Evolutionary conservation across 2,329 filamentous ascomycete genomes (phyloP), one percentile per base, ranked within the genome.

Genomic region (Paramyrothecium sp.): DNA sequence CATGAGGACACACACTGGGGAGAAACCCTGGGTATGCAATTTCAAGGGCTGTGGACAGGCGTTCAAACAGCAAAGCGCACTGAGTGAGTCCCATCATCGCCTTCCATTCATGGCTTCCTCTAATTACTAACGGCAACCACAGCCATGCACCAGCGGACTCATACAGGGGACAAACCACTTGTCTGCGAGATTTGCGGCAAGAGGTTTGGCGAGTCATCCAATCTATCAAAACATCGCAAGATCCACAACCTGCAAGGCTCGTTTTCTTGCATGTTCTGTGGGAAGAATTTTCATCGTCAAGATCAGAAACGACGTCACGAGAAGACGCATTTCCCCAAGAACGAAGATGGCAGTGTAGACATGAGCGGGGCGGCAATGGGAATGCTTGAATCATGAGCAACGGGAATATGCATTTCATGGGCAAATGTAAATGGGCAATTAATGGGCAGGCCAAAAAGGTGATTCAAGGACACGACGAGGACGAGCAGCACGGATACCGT

Each of bases 121-220:
- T 22, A 11, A 38, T 23, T 51, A 33, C 61, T 70, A 44, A 72
- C 58, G 8, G 8, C 7, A 33, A 21, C 17, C 21, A 44, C 51
- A 87, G 84, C 86, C n/a, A 88, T 88, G 78, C 88, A 90, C 63
- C 81, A 82, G 63, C 80, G 86, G 44, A 86, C 82, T 2, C 88
- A 90, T 64, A 88, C 87, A 1, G 85, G 86, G 47, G 80, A 84
- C 51, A 89, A 89, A 65, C 86, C 86, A 0, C 71, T 89, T 0
- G 71, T 75, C 49, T 89, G 86, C 60, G 78, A 83, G 2, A 74
- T 81, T 26, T 89, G 86, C 62, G 78, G 76, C 50, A 86, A 84
- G 64, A 72, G 72, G 11, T 89, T 89, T 65, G 80, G 82, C 58
- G 85, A 89, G 67, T 88, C 85, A 0, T 88, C 85, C 3, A 89